A percentile compares a stretch with the other conserved stretches of the same genome.
Conservation (phyloP, 1,284 basidiomycete species). For the Trametes pubescens region DNA sequence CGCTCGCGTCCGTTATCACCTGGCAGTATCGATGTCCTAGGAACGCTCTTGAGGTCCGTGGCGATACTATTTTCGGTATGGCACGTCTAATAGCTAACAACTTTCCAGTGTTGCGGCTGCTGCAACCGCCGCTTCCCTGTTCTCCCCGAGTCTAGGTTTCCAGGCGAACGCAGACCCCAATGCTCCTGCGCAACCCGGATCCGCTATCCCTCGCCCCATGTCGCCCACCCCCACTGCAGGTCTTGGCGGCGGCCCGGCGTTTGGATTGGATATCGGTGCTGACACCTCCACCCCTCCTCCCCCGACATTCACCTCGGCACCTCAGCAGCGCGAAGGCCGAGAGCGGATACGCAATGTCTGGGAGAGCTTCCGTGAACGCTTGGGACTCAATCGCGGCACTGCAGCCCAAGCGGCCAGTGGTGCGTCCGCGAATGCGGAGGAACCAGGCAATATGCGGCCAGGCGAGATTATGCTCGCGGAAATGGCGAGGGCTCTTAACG, state of each 20-base stretch:
- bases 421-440: constrained; percentile 5
- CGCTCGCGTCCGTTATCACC: constrained; percentile 57
- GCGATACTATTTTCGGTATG: neutral
- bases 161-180: constrained; percentile 29
- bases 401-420: constrained; percentile 10
- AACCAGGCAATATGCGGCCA: constrained; percentile 38
- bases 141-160: constrained; percentile 57
- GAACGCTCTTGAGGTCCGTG: constrained; percentile 76
- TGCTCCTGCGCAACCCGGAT: constrained; percentile 24
- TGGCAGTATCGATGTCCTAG: constrained; percentile 80
- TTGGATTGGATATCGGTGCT: constrained; percentile 35
- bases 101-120: constrained; percentile 73
- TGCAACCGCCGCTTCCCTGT: constrained; percentile 79
- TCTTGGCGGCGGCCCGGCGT: constrained; percentile 42
- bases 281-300: constrained; percentile 21
- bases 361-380: constrained; percentile 69
- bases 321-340: constrained; percentile 40
- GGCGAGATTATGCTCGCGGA: constrained; percentile 71
- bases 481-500: constrained; percentile 79
- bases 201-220: constrained; percentile 47
- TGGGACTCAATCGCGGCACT: constrained; percentile 51
- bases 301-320: constrained; percentile 20
- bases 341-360: constrained; percentile 64
- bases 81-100: constrained; percentile 14
- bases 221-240: constrained; percentile 60